Base-by-base conservation (phyloP, 306 rosid genomes). In the Geum urbanum region DNA sequence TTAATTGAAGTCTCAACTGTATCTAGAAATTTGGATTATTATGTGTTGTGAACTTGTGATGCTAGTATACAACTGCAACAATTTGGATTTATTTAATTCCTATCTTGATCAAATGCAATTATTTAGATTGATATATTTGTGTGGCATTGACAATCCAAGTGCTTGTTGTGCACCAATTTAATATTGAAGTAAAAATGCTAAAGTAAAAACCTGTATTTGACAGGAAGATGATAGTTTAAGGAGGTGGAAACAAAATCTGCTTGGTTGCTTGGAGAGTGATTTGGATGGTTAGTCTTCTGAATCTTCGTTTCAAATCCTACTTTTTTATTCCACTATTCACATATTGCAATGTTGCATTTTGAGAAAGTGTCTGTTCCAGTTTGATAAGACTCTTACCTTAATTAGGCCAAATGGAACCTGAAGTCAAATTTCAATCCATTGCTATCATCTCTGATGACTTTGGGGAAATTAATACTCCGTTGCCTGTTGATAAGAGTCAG, bases 191-290 rank as follows among this genome's bases (percentile, higher is more conserved):
- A 39, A 63, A 32, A 32, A 32, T 24, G 27, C 27, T 24, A 24
- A 24, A 24, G 27, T 24, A 39, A 63, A 32, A 32, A 32, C 44
- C 64, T 79, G 47, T 78, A 64, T 35, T 69, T 59, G 74, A 67
- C 73, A 94, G 98, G 97, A 90, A 72, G 98, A 94, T 81, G 94
- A 94, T 68, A 94, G 98, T 86, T 85, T 94, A 48, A 85, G 98
- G 80, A 90, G 96, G 87, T 94, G 98, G 97, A 94, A 94, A 82
- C 97, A 94, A 87, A 86, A 90, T 88, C 85, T 94, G 73, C 85
- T 94, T 64, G 98, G 98, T 78, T 86, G 85, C 84, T 81, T 88
- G 84, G 98, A 90, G 79, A 85, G 84, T 45, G 96, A 92, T 80
- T 63, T 88, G 53, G 81, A 81, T 77, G 96, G 98, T 94, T 77